A percentile compares a stretch with the other conserved stretches of the same genome.
Evolutionary conservation across 1,284 basidiomycete genomes (phyloP).

Genomic region (Tremellales sp.): DNA sequence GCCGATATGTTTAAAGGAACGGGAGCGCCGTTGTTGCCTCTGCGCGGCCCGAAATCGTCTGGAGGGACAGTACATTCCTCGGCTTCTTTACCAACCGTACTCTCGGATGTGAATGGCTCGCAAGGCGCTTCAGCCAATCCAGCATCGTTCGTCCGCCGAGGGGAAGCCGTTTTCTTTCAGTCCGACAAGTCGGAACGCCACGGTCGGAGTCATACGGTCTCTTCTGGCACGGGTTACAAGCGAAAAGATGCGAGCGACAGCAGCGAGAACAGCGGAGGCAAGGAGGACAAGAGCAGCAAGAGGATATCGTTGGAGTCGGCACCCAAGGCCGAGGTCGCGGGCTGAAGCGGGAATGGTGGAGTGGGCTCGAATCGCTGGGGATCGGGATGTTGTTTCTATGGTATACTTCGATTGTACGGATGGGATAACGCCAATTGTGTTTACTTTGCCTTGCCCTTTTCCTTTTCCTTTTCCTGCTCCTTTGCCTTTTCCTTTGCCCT

Average conservation of each 20-base stretch:
- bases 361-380: no score
- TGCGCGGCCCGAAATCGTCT: constrained; percentile 20
- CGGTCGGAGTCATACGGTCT: constrained; percentile 7
- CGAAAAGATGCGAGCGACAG: constrained; percentile 27
- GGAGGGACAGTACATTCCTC: constrained; percentile 11
- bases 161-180: constrained; percentile 39
- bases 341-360: constrained; percentile 25
- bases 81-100: no score
- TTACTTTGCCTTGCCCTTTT: not conserved
- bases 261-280: constrained; percentile 1
- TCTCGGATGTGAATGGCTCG: constrained; percentile 1
- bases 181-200: constrained; percentile 13
- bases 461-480: constrained; percentile 5
- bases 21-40: constrained; percentile 20
- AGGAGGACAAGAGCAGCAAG: constrained; percentile 8
- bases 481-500: constrained; percentile 7
- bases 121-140: constrained; percentile 21
- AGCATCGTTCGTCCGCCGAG: constrained; percentile 26
- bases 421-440: no score
- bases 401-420: no score
- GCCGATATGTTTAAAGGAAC: constrained; percentile 41
- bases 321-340: constrained; percentile 29
- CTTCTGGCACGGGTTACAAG: constrained; percentile 19
- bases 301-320: constrained; percentile 8
- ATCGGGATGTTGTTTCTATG: no score